Conservation (phyloP, 768 basidiomycete genomes). For the Trametes cinnabarina region DNA sequence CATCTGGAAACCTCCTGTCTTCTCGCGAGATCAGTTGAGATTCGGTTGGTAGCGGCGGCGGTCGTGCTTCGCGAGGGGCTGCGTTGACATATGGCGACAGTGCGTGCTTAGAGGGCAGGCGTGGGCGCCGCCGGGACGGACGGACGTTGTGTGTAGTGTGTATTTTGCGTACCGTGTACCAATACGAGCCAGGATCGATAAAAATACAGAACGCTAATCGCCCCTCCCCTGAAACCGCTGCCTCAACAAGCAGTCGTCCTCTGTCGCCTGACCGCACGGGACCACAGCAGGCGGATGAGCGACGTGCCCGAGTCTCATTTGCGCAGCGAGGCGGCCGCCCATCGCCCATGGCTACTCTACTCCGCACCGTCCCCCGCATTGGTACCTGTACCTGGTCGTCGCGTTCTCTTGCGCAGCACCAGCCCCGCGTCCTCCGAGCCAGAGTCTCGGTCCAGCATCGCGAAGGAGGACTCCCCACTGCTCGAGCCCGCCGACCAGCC, state of each 20-base stretch:
- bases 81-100: conserved; percentile 8
- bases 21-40: conserved; percentile 85
- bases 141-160: conserved; percentile 5
- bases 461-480: conserved; percentile 26
- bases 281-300: not conserved
- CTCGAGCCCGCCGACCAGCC: conserved; percentile 17
- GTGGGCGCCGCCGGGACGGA: conserved; percentile 5
- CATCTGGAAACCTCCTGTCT: conserved; percentile 94
- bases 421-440: conserved; percentile 26
- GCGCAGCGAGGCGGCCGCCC: not conserved
- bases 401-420: conserved; percentile 21
- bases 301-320: not conserved
- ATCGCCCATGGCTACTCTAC: not conserved
- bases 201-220: conserved; percentile 20
- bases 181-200: conserved; percentile 15
- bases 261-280: conserved; percentile 9
- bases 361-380: conserved; percentile 10
- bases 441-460: conserved; percentile 25
- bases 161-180: conserved; percentile 20
- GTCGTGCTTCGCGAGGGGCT: conserved; percentile 1
- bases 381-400: conserved; percentile 15
- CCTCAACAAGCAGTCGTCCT: conserved; percentile 14
- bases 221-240: conserved; percentile 11
- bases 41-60: conserved; percentile 49
- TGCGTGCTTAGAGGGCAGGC: conserved; percentile 12